Conservation (phyloP, 257 asterid species). For the Linaria vulgaris region DNA sequence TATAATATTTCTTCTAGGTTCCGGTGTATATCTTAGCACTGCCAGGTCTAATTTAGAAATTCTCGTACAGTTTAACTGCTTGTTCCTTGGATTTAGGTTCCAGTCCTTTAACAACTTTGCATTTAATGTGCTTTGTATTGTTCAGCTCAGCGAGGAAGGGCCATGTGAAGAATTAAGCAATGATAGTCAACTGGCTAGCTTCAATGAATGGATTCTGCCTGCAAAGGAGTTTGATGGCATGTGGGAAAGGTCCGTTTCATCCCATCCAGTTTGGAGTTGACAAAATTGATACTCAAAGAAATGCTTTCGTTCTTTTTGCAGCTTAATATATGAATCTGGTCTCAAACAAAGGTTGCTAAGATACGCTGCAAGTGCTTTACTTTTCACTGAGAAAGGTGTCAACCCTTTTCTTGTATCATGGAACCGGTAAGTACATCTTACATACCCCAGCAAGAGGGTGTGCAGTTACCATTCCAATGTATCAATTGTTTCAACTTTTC, state of each 20-base stretch:
- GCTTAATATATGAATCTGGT: constrained; percentile 94
- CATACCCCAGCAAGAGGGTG: constrained; percentile 15
- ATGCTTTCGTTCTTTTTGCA: constrained; percentile 47
- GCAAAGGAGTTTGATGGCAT: constrained; percentile 97
- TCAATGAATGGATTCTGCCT: constrained; percentile 97
- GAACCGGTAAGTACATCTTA: constrained; percentile 69
- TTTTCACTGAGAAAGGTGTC: constrained; percentile 96
- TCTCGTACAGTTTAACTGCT: too few species aligned
- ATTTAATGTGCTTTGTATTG: constrained; percentile 22
- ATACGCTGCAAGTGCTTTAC: constrained; percentile 96
- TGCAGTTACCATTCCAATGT: not conserved
- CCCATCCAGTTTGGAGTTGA: constrained; percentile 13
- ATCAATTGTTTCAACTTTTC: not conserved
- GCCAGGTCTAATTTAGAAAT: too few species aligned
- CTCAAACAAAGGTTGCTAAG: constrained; percentile 89
- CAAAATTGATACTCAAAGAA: constrained; percentile 22
- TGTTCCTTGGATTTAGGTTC: too few species aligned
- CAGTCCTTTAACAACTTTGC: constrained; percentile 4
- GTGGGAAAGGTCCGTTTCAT: constrained; percentile 88
- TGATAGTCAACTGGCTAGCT: constrained; percentile 86
- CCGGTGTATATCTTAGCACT: too few species aligned
- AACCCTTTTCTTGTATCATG: constrained; percentile 91
- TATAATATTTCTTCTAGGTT: too few species aligned
- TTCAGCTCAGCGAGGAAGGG: constrained; percentile 96
- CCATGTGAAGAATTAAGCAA: constrained; percentile 88